A percentile compares a stretch with the other conserved stretches of the same genome.
phyloP scores from a whole-genome alignment of 2,329 filamentous ascomycete genomes.

The Trichophyton rubrum region DNA sequence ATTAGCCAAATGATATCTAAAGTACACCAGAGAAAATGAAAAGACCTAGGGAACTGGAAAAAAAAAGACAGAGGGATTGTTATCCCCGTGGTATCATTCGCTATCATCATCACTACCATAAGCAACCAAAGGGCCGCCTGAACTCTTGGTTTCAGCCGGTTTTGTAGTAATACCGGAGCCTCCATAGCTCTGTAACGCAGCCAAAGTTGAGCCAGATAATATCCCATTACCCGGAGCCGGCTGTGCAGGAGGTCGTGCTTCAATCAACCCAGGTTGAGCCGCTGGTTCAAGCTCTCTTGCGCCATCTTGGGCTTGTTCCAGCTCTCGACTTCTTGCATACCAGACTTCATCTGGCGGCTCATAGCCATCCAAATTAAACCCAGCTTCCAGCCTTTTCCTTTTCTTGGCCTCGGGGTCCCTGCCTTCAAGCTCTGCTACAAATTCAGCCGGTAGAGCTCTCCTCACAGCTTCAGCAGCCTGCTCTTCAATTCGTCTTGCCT shows the following conservation, averaged over 20 bases:
- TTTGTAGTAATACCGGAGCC: conserved; percentile 34
- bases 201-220: conserved; percentile 69
- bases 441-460: conserved; percentile 73
- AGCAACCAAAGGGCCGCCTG: conserved; percentile 62
- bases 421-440: conserved; percentile 87
- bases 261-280: conserved; percentile 35
- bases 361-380: conserved; percentile 80
- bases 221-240: conserved; percentile 45
- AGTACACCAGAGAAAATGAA: neutral
- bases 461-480: conserved; percentile 92
- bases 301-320: conserved; percentile 47
- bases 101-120: conserved; percentile 87
- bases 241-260: conserved; percentile 27
- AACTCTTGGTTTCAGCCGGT: conserved; percentile 25
- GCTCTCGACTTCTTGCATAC: conserved; percentile 65
- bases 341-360: conserved; percentile 90
- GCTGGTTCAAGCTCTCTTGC: conserved; percentile 45
- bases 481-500: conserved; percentile 79
- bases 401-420: conserved; percentile 77
- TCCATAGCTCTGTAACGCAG: conserved; percentile 53
- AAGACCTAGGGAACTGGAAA: neutral
- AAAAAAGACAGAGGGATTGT: neutral
- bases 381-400: conserved; percentile 75
- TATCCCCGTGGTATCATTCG: conserved; percentile 30
- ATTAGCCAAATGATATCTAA: conserved; percentile 2